These are phyloP conservation scores for Aspergillus thermomutatus DNA, from an alignment of 2,329 filamentous ascomycete genomes.

Conservation along the genomic window DNA sequence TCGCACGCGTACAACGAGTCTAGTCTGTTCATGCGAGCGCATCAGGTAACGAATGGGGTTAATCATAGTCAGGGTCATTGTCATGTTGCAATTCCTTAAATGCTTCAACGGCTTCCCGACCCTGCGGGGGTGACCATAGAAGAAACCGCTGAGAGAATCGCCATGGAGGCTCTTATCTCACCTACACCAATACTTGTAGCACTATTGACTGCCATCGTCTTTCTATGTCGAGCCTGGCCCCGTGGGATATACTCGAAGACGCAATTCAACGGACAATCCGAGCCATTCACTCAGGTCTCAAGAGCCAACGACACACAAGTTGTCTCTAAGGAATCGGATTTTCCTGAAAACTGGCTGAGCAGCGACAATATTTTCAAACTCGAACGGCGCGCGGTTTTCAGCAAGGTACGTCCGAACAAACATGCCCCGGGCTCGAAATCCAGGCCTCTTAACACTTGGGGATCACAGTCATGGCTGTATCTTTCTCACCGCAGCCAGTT, in stretches of 20 bases:
- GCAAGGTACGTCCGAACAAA: slow-evolving; percentile 33
- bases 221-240: slow-evolving; percentile 11
- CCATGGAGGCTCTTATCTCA: slow-evolving; percentile 1
- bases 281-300: not conserved
- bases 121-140: no score
- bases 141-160: not conserved
- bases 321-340: slow-evolving; percentile 40
- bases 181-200: slow-evolving; percentile 4
- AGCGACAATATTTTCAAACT: slow-evolving; percentile 45
- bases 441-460: no score
- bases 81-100: not conserved
- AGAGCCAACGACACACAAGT: not conserved
- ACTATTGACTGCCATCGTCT: slow-evolving; percentile 6
- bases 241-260: not conserved
- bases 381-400: slow-evolving; percentile 50
- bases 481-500: slow-evolving; percentile 45
- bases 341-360: slow-evolving; percentile 39
- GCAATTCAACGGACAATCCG: not conserved
- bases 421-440: no score
- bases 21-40: no score
- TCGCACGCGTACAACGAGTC: no score
- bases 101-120: not conserved
- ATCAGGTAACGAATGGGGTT: no score
- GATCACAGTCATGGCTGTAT: slow-evolving; percentile 33
- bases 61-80: no score